These are phyloP conservation scores for Ophiocordyceps camponoti-floridani DNA, from an alignment of 2,329 filamentous ascomycete species.

Conservation along the genomic window DNA sequence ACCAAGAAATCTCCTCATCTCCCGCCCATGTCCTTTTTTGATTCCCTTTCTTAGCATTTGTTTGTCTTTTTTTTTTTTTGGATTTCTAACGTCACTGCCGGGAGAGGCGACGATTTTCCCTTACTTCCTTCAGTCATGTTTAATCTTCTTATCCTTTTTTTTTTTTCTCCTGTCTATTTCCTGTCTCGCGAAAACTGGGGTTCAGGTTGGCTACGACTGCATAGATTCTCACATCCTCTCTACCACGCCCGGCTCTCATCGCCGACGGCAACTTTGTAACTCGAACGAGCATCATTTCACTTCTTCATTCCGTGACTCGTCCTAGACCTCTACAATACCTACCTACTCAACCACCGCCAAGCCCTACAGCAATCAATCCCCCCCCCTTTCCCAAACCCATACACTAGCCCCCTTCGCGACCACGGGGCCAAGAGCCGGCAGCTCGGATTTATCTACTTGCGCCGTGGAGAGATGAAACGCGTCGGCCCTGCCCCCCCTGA, in stretches of 20 bases:
- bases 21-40: neutral
- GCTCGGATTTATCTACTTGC: neutral
- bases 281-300: neutral
- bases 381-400: neutral
- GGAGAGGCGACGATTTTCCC: neutral
- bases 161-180: neutral
- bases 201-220: neutral
- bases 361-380: neutral
- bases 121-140: neutral
- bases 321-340: constrained; percentile 10
- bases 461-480: neutral
- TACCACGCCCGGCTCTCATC: neutral
- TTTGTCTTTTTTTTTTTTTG: neutral
- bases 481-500: neutral
- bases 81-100: neutral
- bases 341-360: constrained; percentile 6
- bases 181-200: neutral
- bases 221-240: neutral
- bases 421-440: neutral
- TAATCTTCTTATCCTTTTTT: neutral
- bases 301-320: constrained; percentile 7
- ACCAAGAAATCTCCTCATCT: neutral
- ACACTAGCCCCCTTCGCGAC: neutral
- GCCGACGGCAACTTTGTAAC: neutral
- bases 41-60: neutral